phyloP scores from a whole-genome alignment of 176 grass and related monocot genomes.

The Oryza punctata region DNA sequence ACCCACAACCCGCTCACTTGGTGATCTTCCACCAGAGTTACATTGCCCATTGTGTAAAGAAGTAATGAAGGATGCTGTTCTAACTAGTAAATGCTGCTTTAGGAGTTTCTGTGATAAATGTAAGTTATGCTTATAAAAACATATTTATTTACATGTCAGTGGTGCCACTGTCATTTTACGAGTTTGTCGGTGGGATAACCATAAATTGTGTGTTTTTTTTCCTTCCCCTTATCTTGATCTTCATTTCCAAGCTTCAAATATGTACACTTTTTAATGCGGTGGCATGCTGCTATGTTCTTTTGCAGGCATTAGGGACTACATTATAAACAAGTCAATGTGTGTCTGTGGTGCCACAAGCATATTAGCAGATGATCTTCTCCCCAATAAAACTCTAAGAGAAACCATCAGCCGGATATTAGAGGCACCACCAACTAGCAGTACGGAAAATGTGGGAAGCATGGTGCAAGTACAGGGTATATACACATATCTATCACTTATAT shows the following conservation, averaged over 20 bases:
- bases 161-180: constrained; percentile 22
- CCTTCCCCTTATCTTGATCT: background rate
- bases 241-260: constrained; percentile 30
- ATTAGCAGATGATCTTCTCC: constrained; percentile 92
- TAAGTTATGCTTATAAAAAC: constrained; percentile 40
- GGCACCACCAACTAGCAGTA: constrained; percentile 81
- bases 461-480: constrained; percentile 76
- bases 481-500: constrained; percentile 25
- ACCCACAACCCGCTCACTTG: constrained; percentile 61
- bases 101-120: constrained; percentile 99
- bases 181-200: background rate
- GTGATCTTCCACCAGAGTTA: constrained; percentile 87
- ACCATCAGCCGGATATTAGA: constrained; percentile 93
- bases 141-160: constrained; percentile 1
- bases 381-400: constrained; percentile 93
- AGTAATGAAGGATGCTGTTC: constrained; percentile 98
- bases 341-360: constrained; percentile 88
- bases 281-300: constrained; percentile 37
- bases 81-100: constrained; percentile 99
- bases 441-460: constrained; percentile 80
- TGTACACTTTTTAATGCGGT: constrained; percentile 8
- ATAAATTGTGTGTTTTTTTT: constrained; percentile 7
- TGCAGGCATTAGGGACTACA: constrained; percentile 91
- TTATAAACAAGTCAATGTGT: constrained; percentile 80
- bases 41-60: constrained; percentile 94